Evolutionary conservation across 768 basidiomycete species (phyloP).

Genomic region (Lentinula sp.): DNA sequence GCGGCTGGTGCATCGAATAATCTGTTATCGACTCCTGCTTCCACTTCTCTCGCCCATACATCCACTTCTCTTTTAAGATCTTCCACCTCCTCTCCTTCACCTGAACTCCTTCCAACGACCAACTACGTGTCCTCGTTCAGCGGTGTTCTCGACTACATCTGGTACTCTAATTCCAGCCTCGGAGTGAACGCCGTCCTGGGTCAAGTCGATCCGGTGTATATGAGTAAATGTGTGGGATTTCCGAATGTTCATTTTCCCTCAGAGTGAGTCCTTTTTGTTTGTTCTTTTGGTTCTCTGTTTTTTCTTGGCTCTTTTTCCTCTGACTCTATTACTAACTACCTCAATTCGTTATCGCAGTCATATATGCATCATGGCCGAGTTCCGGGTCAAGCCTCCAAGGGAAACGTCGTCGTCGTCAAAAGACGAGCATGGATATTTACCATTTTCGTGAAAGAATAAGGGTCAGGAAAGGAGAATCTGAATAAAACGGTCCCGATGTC

Average conservation of each 20-base stretch:
- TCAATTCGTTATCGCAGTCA: slow-evolving; percentile 41
- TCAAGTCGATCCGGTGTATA: slow-evolving; percentile 78
- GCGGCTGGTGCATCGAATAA: slow-evolving; percentile 6
- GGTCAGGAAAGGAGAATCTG: not conserved
- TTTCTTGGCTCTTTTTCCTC: slow-evolving; percentile 4
- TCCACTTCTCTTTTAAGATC: not conserved
- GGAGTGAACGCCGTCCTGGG: slow-evolving; percentile 80
- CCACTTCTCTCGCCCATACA: not conserved
- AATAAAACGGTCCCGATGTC: not conserved
- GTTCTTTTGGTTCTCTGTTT: not conserved
- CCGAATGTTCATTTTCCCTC: slow-evolving; percentile 96
- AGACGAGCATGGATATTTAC: not conserved
- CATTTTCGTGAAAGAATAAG: not conserved
- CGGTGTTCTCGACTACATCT: slow-evolving; percentile 90
- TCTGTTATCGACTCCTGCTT: not conserved
- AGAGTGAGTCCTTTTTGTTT: slow-evolving; percentile 58
- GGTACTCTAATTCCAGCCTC: slow-evolving; percentile 75
- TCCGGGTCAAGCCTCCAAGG: slow-evolving; percentile 73
- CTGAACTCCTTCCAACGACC: slow-evolving; percentile 61
- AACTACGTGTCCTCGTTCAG: slow-evolving; percentile 88
- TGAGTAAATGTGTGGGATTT: slow-evolving; percentile 92
- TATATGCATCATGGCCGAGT: slow-evolving; percentile 64
- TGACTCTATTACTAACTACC: slow-evolving; percentile 11
- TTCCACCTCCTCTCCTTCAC: not conserved
- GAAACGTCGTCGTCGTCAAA: slow-evolving; percentile 25